These are phyloP conservation scores for Citrus australasica DNA, from an alignment of 345 rosid species.

Conservation along the genomic window DNA sequence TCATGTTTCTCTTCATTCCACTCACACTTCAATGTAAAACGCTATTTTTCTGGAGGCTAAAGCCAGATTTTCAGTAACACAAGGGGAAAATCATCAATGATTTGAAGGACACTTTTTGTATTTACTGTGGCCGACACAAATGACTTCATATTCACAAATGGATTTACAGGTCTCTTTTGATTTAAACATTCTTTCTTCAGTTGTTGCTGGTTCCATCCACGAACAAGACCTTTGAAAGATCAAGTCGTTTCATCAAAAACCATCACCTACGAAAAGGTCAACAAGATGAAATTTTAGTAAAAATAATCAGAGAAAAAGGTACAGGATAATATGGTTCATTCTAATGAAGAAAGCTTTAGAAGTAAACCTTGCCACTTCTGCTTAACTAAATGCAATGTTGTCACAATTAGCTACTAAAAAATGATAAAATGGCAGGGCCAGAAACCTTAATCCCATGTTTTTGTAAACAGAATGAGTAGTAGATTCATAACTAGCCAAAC, in stretches of 20 bases:
- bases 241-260: conserved; percentile 58
- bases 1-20: background rate
- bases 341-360: background rate
- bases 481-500: background rate
- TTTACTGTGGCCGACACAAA: conserved; percentile 26
- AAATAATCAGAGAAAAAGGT: background rate
- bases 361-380: background rate
- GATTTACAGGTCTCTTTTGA: conserved; percentile 16
- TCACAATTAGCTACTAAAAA: background rate
- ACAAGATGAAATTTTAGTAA: conserved; percentile 1
- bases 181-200: conserved; percentile 11
- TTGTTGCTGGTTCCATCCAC: conserved; percentile 29
- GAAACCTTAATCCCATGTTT: background rate
- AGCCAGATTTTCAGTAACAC: background rate
- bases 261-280: conserved; percentile 44
- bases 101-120: conserved; percentile 12
- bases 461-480: background rate
- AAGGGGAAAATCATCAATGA: background rate
- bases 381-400: background rate
- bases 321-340: background rate
- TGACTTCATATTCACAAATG: conserved; percentile 43
- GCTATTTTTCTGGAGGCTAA: background rate
- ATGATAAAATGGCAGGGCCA: background rate
- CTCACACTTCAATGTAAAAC: background rate
- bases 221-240: conserved; percentile 23